Evolutionary conservation across 805 yeast genomes (phyloP).

Genomic region (Metschnikowia koreensis): DNA sequence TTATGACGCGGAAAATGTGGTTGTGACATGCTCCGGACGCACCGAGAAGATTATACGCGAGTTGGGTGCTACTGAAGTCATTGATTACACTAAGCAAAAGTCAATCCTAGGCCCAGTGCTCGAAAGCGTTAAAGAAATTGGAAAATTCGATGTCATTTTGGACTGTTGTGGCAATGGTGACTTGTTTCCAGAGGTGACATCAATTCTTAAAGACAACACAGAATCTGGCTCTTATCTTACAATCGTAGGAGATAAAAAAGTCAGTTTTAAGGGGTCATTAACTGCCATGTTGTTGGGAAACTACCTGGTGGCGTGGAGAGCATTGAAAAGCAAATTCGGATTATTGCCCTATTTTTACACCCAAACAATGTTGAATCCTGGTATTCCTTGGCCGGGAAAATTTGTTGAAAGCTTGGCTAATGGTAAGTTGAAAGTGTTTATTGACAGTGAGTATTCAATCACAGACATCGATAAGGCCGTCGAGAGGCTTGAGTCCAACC

Average conservation of each 20-base stretch:
- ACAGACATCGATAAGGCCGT: slow-evolving; percentile 52
- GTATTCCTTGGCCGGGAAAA: slow-evolving; percentile 20
- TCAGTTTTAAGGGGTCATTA: slow-evolving; percentile 29
- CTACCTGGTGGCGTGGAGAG: slow-evolving; percentile 6
- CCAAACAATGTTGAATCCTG: slow-evolving; percentile 16
- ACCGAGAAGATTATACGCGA: slow-evolving; percentile 44
- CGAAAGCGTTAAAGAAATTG: slow-evolving; percentile 31
- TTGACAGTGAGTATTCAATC: slow-evolving; percentile 55
- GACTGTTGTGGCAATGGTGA: slow-evolving; percentile 65
- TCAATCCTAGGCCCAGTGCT: slow-evolving; percentile 30
- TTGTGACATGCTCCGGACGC: slow-evolving; percentile 52
- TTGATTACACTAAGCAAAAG: slow-evolving; percentile 55
- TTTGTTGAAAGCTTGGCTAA: slow-evolving; percentile 42
- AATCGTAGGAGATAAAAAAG: slow-evolving; percentile 54
- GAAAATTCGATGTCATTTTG: slow-evolving; percentile 56
- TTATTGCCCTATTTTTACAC: slow-evolving; percentile 29
- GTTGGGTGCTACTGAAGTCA: slow-evolving; percentile 56
- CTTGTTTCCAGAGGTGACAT: slow-evolving; percentile 42
- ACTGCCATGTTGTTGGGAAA: slow-evolving; percentile 1
- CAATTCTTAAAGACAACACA: slow-evolving; percentile 43
- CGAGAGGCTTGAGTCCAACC: slow-evolving; percentile 43
- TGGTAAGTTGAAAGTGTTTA: slow-evolving; percentile 42
- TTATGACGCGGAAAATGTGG: slow-evolving; percentile 47
- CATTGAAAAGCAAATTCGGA: slow-evolving; percentile 17
- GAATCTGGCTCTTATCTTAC: slow-evolving; percentile 48